Evolutionary conservation across 768 basidiomycete genomes (phyloP).

Genomic region (Glaciozyma martinii): DNA sequence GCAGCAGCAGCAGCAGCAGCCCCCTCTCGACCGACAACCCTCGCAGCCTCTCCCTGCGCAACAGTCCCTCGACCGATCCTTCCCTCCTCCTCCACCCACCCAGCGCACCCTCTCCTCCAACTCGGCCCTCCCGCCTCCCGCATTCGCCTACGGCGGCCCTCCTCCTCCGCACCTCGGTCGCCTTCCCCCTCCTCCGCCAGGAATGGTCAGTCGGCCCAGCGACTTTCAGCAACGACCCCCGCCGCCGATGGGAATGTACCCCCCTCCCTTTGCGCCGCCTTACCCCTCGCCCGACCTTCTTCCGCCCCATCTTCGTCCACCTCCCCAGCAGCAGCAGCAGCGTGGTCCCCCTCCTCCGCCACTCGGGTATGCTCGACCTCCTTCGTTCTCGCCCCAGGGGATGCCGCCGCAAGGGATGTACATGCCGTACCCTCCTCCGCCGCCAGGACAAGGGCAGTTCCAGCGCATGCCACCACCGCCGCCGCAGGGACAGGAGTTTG

Average conservation of each 20-base stretch:
- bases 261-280: neutral
- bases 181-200: neutral
- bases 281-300: neutral
- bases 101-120: neutral
- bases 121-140: neutral
- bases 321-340: neutral
- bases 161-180: conserved; percentile 1
- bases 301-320: neutral
- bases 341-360: neutral
- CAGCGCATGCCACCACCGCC: neutral
- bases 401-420: conserved; percentile 2
- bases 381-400: neutral
- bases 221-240: neutral
- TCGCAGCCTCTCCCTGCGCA: neutral
- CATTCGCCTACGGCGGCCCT: neutral
- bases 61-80: neutral
- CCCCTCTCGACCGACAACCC: neutral
- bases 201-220: neutral
- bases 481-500: neutral
- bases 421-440: neutral
- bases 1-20: neutral
- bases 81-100: neutral
- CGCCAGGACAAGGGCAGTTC: neutral
- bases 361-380: neutral
- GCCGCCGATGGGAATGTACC: neutral